Percentiles rank a stretch among this genome's conserved stretches.
Conservation (phyloP, 2,329 filamentous ascomycete genomes). For the Penicillium corylophilum region DNA sequence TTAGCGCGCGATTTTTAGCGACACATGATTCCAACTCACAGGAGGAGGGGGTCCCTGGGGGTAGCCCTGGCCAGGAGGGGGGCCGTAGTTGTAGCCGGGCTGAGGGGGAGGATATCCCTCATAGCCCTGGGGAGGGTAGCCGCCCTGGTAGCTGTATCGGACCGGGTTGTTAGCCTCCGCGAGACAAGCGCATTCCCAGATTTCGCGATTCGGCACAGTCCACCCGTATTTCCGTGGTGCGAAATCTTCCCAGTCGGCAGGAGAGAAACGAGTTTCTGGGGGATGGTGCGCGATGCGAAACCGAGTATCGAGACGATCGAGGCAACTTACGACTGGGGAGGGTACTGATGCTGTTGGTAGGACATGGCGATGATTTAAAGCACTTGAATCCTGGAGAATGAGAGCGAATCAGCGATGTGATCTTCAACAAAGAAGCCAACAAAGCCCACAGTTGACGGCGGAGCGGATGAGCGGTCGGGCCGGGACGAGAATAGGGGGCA, state of each 20-base stretch:
- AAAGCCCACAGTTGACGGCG: background rate
- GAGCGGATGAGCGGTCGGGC: background rate
- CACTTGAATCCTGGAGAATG: background rate
- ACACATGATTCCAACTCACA: background rate
- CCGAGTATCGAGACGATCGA: background rate
- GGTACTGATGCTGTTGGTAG: constrained; percentile 22
- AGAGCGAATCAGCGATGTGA: constrained; percentile 8
- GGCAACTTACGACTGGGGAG: constrained; percentile 18
- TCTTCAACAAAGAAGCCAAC: background rate
- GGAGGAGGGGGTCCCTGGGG: constrained; percentile 9
- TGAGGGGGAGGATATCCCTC: background rate
- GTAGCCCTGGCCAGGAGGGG: constrained; percentile 28
- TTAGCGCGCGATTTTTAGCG: too few species aligned
- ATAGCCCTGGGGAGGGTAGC: constrained; percentile 21
- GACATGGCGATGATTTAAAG: background rate
- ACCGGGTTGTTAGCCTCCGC: background rate
- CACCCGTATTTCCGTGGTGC: too few species aligned
- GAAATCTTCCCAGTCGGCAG: background rate
- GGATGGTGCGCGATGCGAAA: background rate
- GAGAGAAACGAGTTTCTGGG: background rate
- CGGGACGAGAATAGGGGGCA: background rate
- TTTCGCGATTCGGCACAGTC: too few species aligned
- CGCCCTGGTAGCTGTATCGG: constrained; percentile 21
- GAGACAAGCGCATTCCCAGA: too few species aligned
- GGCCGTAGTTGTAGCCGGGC: constrained; percentile 25